phyloP scores from a whole-genome alignment of 2,329 filamentous ascomycete species.

The Aureobasidium zeae region DNA sequence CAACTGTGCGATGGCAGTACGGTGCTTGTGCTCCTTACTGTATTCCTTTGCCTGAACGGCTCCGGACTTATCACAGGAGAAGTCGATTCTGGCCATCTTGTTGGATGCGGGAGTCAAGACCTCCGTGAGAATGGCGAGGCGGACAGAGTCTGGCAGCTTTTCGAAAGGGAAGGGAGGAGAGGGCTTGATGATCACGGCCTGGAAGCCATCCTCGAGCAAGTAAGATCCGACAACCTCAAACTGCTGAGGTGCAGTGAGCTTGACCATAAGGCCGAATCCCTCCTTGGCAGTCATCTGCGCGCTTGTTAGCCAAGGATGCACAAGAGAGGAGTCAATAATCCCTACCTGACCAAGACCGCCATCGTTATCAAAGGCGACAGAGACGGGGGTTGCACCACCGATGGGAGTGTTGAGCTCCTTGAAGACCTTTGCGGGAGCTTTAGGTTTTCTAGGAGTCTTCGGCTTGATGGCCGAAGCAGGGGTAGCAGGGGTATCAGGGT shows the following conservation, averaged over 20 bases:
- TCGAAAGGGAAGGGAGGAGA: conserved; percentile 28
- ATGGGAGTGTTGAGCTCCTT: conserved; percentile 16
- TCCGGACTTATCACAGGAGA: conserved; percentile 28
- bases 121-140: background rate
- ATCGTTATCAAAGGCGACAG: conserved; percentile 22
- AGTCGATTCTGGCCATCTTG: conserved; percentile 25
- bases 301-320: background rate
- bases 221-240: conserved; percentile 28
- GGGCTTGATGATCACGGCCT: conserved; percentile 30
- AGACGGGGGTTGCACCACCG: conserved; percentile 20
- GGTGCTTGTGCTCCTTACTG: conserved; percentile 24
- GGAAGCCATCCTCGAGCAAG: conserved; percentile 27
- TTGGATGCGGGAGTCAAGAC: conserved; percentile 19
- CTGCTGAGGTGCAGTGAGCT: conserved; percentile 24
- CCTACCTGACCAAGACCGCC: conserved; percentile 18
- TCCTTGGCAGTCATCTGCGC: conserved; percentile 16
- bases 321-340: background rate
- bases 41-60: conserved; percentile 5
- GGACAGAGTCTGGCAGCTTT: conserved; percentile 19
- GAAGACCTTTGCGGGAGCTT: background rate
- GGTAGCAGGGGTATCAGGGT: background rate
- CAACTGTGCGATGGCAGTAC: conserved; percentile 26
- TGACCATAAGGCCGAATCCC: conserved; percentile 24
- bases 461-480: conserved; percentile 9
- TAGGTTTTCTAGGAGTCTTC: conserved; percentile 19